Evolutionary conservation across 495 filamentous ascomycete species (phyloP).

Genomic region (Aspergillus sclerotiicarbonarius): DNA sequence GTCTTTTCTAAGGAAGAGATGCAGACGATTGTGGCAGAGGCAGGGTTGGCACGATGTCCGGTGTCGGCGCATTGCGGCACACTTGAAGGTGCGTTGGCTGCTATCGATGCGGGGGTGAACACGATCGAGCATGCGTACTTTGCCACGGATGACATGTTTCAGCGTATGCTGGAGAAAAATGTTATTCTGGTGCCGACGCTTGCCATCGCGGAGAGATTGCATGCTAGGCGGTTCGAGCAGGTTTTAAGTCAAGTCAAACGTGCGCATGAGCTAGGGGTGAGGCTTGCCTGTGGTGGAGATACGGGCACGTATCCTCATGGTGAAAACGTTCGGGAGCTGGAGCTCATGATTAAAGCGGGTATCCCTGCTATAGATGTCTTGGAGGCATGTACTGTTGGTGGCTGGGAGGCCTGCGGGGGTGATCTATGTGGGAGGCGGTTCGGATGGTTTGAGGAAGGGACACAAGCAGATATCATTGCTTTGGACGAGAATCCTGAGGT

Average conservation of each 20-base stretch:
- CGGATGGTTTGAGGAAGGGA: neutral
- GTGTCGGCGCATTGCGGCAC: neutral
- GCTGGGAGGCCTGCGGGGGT: neutral
- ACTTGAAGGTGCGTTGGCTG: neutral
- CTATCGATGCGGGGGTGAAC: neutral
- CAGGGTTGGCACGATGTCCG: neutral
- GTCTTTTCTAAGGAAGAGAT: neutral
- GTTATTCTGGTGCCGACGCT: neutral
- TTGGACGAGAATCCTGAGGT: neutral
- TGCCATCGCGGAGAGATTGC: neutral
- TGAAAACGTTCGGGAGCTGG: neutral
- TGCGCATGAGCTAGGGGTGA: neutral
- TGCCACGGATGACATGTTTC: neutral
- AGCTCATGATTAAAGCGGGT: neutral
- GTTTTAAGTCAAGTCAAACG: neutral
- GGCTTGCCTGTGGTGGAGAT: neutral
- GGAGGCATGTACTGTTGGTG: neutral
- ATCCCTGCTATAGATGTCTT: neutral
- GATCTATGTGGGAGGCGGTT: neutral
- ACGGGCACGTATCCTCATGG: neutral
- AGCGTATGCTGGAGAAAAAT: neutral
- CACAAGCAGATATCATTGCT: neutral
- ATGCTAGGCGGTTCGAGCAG: neutral
- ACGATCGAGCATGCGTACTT: neutral
- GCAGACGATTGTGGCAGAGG: neutral